phyloP scores from a whole-genome alignment of 306 rosid genomes.

The Amphicarpaea edgeworthii region DNA sequence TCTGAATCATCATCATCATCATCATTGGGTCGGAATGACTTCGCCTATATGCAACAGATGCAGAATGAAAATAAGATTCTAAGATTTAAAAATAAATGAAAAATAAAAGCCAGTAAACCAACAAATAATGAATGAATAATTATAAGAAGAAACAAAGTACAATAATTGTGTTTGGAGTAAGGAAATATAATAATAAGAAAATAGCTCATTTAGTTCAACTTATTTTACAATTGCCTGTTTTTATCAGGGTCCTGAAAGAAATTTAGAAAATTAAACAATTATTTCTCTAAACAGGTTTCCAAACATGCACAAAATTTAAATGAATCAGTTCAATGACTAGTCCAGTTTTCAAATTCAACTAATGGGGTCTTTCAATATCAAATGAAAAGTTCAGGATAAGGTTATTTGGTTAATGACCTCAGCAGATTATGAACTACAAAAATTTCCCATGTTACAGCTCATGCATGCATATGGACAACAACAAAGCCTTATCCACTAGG shows the following conservation, averaged over 20 bases:
- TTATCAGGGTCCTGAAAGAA: neutral
- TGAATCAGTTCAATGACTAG: neutral
- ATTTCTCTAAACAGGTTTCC: neutral
- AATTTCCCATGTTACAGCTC: no score
- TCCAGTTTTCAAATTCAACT: no score
- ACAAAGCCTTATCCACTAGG: no score
- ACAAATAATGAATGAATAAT: neutral
- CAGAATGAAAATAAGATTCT: constrained; percentile 22
- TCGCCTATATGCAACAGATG: constrained; percentile 59
- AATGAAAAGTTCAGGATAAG: no score
- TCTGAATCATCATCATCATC: constrained; percentile 78
- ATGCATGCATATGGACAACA: no score
- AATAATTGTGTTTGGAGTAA: no score
- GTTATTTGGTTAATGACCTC: no score
- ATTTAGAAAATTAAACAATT: neutral
- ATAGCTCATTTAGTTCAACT: neutral
- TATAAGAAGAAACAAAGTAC: neutral
- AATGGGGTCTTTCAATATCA: no score
- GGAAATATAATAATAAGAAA: no score
- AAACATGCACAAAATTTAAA: no score
- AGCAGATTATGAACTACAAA: no score
- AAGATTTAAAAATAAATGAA: constrained; percentile 29
- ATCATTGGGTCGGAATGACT: constrained; percentile 77
- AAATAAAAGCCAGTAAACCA: neutral
- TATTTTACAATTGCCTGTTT: neutral